These are phyloP conservation scores for Aspergillus cejpii DNA, from an alignment of 2,329 filamentous ascomycete genomes.

Conservation along the genomic window DNA sequence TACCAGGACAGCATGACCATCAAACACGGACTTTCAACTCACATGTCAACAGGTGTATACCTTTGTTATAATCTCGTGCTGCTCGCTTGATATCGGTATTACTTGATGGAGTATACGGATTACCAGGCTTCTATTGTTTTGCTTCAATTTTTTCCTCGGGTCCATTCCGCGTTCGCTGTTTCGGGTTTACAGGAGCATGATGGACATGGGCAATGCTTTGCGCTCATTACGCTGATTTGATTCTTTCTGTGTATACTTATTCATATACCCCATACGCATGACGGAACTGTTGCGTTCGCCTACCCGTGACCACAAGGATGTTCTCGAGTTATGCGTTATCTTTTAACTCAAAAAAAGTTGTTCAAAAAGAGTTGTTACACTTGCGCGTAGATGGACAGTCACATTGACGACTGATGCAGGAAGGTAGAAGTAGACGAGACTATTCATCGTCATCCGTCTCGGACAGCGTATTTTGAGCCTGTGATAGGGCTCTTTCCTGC, in stretches of 20 bases:
- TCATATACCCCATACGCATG: neutral
- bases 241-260: neutral
- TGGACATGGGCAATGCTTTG: neutral
- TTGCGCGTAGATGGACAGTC: too few relatives aligned
- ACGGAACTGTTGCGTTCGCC: neutral
- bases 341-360: neutral
- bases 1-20: neutral
- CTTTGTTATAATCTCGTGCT: neutral
- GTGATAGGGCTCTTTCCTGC: slow-evolving; percentile 12
- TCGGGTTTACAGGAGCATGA: too few relatives aligned
- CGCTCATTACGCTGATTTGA: neutral
- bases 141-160: neutral
- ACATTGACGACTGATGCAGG: neutral
- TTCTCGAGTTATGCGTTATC: neutral
- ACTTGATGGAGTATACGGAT: neutral
- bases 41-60: neutral
- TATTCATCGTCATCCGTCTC: neutral
- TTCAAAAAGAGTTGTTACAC: neutral
- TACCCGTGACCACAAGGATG: neutral
- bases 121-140: neutral
- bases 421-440: neutral
- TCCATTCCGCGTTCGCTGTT: neutral
- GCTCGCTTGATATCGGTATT: neutral
- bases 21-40: neutral
- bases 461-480: neutral